Percentiles rank a stretch among this genome's conserved stretches.
Evolutionary conservation across 192 early-diverging fungal genomes (phyloP).

Genomic region (Coemansia sp.): DNA sequence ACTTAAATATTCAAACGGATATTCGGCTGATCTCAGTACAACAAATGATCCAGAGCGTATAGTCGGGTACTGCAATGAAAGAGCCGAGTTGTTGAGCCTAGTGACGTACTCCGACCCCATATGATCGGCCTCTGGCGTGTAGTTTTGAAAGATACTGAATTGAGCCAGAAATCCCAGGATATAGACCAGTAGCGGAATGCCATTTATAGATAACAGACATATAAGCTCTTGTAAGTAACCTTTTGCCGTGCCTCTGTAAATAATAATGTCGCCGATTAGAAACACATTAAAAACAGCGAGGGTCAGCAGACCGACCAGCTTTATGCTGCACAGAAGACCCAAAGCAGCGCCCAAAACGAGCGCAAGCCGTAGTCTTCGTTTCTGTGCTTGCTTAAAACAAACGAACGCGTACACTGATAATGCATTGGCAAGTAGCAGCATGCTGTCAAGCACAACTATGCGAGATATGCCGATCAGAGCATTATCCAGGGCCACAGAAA

Average conservation of each 20-base stretch:
- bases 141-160: slow-evolving; percentile 72
- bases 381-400: slow-evolving; percentile 63
- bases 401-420: slow-evolving; percentile 61
- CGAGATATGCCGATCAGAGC: slow-evolving; percentile 66
- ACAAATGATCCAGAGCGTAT: slow-evolving; percentile 81
- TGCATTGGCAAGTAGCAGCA: slow-evolving; percentile 83
- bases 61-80: slow-evolving; percentile 73
- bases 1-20: slow-evolving; percentile 87
- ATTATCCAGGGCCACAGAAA: slow-evolving; percentile 74
- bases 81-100: slow-evolving; percentile 70
- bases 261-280: slow-evolving; percentile 60
- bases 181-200: slow-evolving; percentile 76
- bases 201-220: slow-evolving; percentile 67
- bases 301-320: slow-evolving; percentile 91
- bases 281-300: slow-evolving; percentile 80
- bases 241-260: slow-evolving; percentile 48
- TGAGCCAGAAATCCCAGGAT: slow-evolving; percentile 74
- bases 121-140: slow-evolving; percentile 79
- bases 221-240: background rate
- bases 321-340: slow-evolving; percentile 77
- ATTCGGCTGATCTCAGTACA: slow-evolving; percentile 72
- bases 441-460: slow-evolving; percentile 91
- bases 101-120: slow-evolving; percentile 95
- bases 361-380: background rate
- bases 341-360: slow-evolving; percentile 62